Conservation (phyloP, 1,284 basidiomycete species). For the Cutaneotrichosporon spelunceum region DNA sequence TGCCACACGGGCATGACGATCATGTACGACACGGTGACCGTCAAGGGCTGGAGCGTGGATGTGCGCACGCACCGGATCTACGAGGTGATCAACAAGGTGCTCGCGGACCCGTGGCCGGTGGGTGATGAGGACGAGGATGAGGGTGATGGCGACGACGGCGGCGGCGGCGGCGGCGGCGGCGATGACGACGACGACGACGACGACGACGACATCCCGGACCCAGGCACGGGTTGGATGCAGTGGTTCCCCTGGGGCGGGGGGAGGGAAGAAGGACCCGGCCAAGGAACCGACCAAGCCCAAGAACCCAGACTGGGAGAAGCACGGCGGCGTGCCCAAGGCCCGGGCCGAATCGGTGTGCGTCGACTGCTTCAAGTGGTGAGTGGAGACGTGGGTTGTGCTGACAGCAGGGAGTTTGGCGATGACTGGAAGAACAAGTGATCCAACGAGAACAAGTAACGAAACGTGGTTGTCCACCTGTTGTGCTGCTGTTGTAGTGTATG, state of each 20-base stretch:
- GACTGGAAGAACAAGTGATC: slow-evolving; percentile 28
- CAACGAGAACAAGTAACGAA: too few relatives aligned
- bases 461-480: background rate
- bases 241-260: slow-evolving; percentile 19
- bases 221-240: slow-evolving; percentile 11
- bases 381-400: slow-evolving; percentile 13
- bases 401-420: slow-evolving; percentile 36
- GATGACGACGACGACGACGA: slow-evolving; percentile 17
- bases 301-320: slow-evolving; percentile 41
- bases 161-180: slow-evolving; percentile 6
- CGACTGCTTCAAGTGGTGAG: slow-evolving; percentile 52
- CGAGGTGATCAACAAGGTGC: slow-evolving; percentile 67
- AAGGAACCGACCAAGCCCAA: slow-evolving; percentile 50
- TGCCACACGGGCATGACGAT: slow-evolving; percentile 84
- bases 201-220: slow-evolving; percentile 13
- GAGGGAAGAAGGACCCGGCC: slow-evolving; percentile 27
- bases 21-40: slow-evolving; percentile 80
- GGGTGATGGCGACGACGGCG: slow-evolving; percentile 48
- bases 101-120: slow-evolving; percentile 68
- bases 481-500: slow-evolving; percentile 19
- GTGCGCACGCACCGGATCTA: slow-evolving; percentile 74
- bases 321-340: slow-evolving; percentile 49
- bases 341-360: slow-evolving; percentile 47
- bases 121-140: slow-evolving; percentile 49
- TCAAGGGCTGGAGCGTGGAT: slow-evolving; percentile 76